phyloP scores from a whole-genome alignment of 164 flowering plant species.

The Macadamia integrifolia region DNA sequence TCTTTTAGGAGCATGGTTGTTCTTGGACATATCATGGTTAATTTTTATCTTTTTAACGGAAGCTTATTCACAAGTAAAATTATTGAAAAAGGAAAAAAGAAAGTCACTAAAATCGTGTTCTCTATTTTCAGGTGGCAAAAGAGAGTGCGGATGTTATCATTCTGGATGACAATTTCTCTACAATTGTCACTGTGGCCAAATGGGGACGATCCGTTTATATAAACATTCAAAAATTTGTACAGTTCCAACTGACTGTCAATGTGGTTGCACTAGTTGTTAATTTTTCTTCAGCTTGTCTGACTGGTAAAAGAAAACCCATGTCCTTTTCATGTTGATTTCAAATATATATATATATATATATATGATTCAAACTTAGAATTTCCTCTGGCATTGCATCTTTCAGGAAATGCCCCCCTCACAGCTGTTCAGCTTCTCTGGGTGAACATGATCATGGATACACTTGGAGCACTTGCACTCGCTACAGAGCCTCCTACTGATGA shows the following conservation, averaged over 20 bases:
- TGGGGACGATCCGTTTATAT: slow-evolving; percentile 95
- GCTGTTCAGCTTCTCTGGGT: slow-evolving; percentile 98
- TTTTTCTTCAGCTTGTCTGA: slow-evolving; percentile 89
- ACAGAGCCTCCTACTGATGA: slow-evolving; percentile 90
- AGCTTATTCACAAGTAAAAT: too few species aligned
- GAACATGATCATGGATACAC: slow-evolving; percentile 98
- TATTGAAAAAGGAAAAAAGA: too few species aligned
- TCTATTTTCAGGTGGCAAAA: slow-evolving; percentile 71
- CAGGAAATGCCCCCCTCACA: slow-evolving; percentile 87
- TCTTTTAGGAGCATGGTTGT: too few species aligned
- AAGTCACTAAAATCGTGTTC: too few species aligned
- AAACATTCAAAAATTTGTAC: slow-evolving; percentile 91
- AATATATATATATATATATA: background rate
- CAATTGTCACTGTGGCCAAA: slow-evolving; percentile 89
- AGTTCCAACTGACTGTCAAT: slow-evolving; percentile 91
- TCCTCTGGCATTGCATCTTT: slow-evolving; percentile 8
- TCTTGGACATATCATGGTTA: too few species aligned
- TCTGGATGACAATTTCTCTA: slow-evolving; percentile 89
- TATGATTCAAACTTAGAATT: background rate
- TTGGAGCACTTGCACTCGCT: slow-evolving; percentile 94
- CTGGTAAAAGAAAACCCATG: slow-evolving; percentile 39
- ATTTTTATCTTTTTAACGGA: too few species aligned
- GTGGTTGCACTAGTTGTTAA: slow-evolving; percentile 85
- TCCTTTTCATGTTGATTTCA: background rate
- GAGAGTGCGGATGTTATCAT: slow-evolving; percentile 97